Evolutionary conservation across 1,284 basidiomycete genomes (phyloP).

Genomic region (Ustilago trichophora): DNA sequence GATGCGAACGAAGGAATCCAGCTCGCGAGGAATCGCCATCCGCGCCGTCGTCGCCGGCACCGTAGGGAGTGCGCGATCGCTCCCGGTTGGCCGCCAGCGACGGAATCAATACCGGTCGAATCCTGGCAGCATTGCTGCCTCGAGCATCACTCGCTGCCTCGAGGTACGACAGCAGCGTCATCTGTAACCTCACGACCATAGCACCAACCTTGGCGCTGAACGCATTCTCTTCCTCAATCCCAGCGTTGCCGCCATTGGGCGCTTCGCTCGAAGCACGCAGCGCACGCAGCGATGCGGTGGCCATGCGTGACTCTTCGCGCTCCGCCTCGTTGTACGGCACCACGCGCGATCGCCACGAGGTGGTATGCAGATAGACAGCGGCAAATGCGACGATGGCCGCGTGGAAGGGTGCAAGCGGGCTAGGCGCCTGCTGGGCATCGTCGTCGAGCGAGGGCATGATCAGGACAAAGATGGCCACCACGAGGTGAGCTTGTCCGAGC

Average conservation of each 20-base stretch:
- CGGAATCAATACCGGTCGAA: constrained; percentile 47
- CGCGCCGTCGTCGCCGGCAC: constrained; percentile 15
- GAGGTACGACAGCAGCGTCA: constrained; percentile 54
- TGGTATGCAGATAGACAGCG: constrained; percentile 76
- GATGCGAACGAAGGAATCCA: constrained; percentile 37
- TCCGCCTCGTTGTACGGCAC: constrained; percentile 79
- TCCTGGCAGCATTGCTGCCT: constrained; percentile 19
- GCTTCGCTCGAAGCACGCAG: constrained; percentile 35
- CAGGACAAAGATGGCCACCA: constrained; percentile 76
- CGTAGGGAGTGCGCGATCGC: constrained; percentile 30
- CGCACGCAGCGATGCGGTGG: constrained; percentile 34
- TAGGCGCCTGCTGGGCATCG: constrained; percentile 75
- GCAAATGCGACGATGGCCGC: constrained; percentile 80
- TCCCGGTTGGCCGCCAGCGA: constrained; percentile 45
- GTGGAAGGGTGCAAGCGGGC: constrained; percentile 72
- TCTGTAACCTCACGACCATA: constrained; percentile 46
- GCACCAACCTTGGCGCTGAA: constrained; percentile 48
- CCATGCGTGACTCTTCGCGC: constrained; percentile 69
- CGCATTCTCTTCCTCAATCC: constrained; percentile 37
- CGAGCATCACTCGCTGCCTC: constrained; percentile 54
- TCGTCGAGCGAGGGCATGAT: constrained; percentile 77
- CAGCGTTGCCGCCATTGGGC: constrained; percentile 10
- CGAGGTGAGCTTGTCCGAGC: constrained; percentile 76
- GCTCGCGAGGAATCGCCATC: constrained; percentile 27
- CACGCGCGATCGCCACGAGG: constrained; percentile 73